Conservation (phyloP, 2,329 filamentous ascomycete species). For the Cladosporium sp. region DNA sequence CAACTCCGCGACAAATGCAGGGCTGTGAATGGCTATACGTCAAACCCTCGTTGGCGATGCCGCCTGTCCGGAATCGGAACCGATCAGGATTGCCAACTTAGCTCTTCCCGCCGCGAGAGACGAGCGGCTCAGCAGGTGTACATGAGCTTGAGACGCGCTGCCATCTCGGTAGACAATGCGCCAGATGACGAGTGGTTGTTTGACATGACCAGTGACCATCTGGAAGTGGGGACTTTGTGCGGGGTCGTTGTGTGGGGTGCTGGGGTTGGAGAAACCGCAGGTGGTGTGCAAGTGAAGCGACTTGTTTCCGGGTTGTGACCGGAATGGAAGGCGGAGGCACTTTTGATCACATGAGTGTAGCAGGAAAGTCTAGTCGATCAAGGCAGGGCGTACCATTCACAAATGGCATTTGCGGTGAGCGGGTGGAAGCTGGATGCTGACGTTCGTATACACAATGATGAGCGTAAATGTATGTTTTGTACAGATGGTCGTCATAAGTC, state of each 20-base stretch:
- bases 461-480: too few species aligned
- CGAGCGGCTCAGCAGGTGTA: neutral
- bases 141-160: neutral
- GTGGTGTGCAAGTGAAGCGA: neutral
- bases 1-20: neutral
- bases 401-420: too few species aligned
- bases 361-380: neutral
- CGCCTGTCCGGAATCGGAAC: neutral
- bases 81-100: neutral
- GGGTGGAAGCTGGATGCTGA: too few species aligned
- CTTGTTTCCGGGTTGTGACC: constrained; percentile 10
- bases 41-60: neutral
- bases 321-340: constrained; percentile 9
- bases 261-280: neutral
- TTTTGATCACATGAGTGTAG: neutral
- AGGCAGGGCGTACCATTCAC: too few species aligned
- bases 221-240: neutral
- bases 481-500: too few species aligned
- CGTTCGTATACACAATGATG: too few species aligned
- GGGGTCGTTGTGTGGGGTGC: neutral
- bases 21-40: neutral
- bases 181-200: neutral
- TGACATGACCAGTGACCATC: neutral
- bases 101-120: neutral
- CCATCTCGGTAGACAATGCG: neutral